Percentiles rank a stretch among this genome's conserved stretches.
These are phyloP conservation scores for Cotoneaster glaucophyllus DNA, from an alignment of 306 rosid genomes.

Conservation along the genomic window DNA sequence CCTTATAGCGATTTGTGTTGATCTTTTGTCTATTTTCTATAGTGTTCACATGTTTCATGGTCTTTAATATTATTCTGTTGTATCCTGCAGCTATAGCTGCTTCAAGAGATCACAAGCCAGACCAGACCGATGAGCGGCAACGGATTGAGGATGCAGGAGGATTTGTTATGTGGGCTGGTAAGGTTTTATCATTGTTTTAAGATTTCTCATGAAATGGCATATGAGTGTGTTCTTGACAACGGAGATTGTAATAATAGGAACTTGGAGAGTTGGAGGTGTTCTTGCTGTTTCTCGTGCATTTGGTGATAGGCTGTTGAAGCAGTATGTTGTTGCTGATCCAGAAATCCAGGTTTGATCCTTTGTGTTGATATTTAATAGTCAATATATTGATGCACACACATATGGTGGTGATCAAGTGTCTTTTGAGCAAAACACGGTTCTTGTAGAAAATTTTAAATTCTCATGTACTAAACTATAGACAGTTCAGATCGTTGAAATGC, in stretches of 20 bases:
- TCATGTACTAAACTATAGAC: not conserved
- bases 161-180: conserved; percentile 99
- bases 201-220: not conserved
- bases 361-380: not conserved
- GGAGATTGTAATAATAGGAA: conserved; percentile 45
- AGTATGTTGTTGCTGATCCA: conserved; percentile 96
- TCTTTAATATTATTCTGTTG: conserved; percentile 9
- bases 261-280: conserved; percentile 99
- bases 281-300: conserved; percentile 98
- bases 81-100: conserved; percentile 76
- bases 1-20: not conserved
- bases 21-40: not conserved
- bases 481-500: too few species aligned
- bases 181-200: conserved; percentile 4
- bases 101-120: conserved; percentile 97
- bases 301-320: conserved; percentile 94
- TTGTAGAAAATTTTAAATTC: not conserved
- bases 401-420: not conserved
- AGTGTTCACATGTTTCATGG: conserved; percentile 6
- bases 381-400: not conserved
- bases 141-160: conserved; percentile 95
- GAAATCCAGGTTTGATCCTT: conserved; percentile 70
- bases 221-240: conserved; percentile 6
- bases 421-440: not conserved
- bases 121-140: conserved; percentile 94